Conservation (phyloP, 176 grass and related monocot species). For the Saccharum officinarum region DNA sequence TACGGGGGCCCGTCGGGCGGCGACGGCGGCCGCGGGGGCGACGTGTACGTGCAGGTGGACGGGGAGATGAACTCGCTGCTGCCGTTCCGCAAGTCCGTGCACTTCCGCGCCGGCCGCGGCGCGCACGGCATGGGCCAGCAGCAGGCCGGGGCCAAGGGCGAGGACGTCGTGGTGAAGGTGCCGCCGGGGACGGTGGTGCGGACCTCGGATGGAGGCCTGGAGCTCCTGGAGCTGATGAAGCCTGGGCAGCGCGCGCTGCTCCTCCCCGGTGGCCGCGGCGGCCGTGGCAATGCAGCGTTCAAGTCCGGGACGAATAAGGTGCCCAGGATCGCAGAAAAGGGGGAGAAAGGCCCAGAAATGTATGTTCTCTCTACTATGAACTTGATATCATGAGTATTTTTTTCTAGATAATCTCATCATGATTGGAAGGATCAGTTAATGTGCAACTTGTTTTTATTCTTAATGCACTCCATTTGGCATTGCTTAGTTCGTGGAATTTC, state of each 20-base stretch:
- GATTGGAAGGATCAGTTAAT: neutral
- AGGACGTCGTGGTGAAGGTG: slow-evolving; percentile 86
- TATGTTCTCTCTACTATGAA: slow-evolving; percentile 31
- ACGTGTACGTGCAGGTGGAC: slow-evolving; percentile 89
- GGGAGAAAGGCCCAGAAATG: slow-evolving; percentile 96
- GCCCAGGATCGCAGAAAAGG: slow-evolving; percentile 90
- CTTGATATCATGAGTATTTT: neutral
- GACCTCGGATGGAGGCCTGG: slow-evolving; percentile 47
- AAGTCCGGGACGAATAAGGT: slow-evolving; percentile 81
- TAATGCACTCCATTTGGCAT: neutral
- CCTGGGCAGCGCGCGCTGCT: slow-evolving; percentile 75
- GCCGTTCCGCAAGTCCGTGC: slow-evolving; percentile 86
- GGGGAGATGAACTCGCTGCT: slow-evolving; percentile 89
- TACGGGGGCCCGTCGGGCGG: slow-evolving; percentile 87
- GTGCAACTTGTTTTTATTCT: neutral
- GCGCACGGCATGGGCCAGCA: slow-evolving; percentile 77
- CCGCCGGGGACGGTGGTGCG: slow-evolving; percentile 82
- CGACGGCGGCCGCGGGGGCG: slow-evolving; percentile 84
- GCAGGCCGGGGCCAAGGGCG: slow-evolving; percentile 80
- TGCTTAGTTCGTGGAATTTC: neutral
- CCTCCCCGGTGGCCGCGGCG: slow-evolving; percentile 80
- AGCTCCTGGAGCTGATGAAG: slow-evolving; percentile 75
- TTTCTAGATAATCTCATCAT: neutral
- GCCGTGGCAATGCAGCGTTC: slow-evolving; percentile 86
- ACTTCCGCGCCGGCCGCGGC: slow-evolving; percentile 83